Percentiles rank a stretch among this genome's conserved stretches.
Evolutionary conservation across 2,329 filamentous ascomycete genomes (phyloP).

Genomic region (Fusarium piperis): DNA sequence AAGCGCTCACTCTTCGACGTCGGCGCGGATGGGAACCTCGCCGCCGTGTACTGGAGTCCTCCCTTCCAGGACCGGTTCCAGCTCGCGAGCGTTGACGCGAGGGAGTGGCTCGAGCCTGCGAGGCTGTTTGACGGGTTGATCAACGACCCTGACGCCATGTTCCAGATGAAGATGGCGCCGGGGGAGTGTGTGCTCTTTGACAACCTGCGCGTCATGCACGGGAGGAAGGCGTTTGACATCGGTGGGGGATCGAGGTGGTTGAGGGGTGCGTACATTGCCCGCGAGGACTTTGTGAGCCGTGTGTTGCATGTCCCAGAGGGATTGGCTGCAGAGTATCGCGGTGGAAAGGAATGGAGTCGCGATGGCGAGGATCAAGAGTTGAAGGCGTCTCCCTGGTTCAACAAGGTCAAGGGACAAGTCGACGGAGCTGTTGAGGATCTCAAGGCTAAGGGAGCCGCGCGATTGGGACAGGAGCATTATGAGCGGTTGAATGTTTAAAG

Average conservation of each 20-base stretch:
- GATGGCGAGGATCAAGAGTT: conserved; percentile 38
- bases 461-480: conserved; percentile 30
- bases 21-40: conserved; percentile 35
- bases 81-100: conserved; percentile 32
- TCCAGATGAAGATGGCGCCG: conserved; percentile 76
- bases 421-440: conserved; percentile 18
- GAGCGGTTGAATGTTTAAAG: conserved; percentile 24
- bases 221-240: conserved; percentile 76
- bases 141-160: conserved; percentile 67
- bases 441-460: conserved; percentile 32
- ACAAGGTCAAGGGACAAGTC: conserved; percentile 26
- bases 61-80: conserved; percentile 75
- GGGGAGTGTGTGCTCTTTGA: conserved; percentile 96
- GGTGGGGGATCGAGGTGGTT: conserved; percentile 78
- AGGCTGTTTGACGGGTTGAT: conserved; percentile 67
- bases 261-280: conserved; percentile 83
- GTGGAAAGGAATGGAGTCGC: conserved; percentile 38
- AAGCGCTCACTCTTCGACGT: conserved; percentile 63
- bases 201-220: conserved; percentile 87
- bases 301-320: conserved; percentile 44
- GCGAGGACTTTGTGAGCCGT: conserved; percentile 55
- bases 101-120: conserved; percentile 60
- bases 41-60: conserved; percentile 71
- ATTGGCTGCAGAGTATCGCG: conserved; percentile 39
- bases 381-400: conserved; percentile 42